Conservation (phyloP, 257 asterid genomes). For the Avicennia marina region DNA sequence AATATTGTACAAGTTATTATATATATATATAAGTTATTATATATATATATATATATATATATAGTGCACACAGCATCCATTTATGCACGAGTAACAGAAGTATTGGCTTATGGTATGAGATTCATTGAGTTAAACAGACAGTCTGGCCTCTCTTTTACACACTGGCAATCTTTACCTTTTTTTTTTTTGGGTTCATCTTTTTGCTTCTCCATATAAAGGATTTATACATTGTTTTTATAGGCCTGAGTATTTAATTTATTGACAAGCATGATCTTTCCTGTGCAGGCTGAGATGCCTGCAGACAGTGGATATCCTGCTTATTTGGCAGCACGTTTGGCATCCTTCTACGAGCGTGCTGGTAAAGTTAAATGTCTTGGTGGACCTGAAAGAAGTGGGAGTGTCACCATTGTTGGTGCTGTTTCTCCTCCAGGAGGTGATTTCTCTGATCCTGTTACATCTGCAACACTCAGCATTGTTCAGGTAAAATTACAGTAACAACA, state of each 20-base stretch:
- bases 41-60: too few species aligned
- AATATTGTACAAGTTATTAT: too few species aligned
- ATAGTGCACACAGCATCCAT: too few species aligned
- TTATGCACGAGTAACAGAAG: too few species aligned
- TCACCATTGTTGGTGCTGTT: constrained; percentile 99
- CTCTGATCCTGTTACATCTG: constrained; percentile 98
- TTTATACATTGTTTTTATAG: neutral
- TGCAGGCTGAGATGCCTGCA: constrained; percentile 99
- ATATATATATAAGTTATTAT: too few species aligned
- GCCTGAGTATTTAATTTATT: neutral
- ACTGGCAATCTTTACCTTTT: too few species aligned
- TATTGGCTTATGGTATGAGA: too few species aligned
- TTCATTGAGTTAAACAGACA: too few species aligned
- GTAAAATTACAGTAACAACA: constrained; percentile 20
- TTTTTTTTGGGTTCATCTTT: too few species aligned
- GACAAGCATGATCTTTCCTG: constrained; percentile 10
- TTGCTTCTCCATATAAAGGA: too few species aligned
- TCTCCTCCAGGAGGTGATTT: constrained; percentile 99
- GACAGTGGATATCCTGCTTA: constrained; percentile 99
- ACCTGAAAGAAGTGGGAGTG: constrained; percentile 97
- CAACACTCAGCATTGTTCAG: constrained; percentile 98
- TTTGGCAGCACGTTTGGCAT: constrained; percentile 97
- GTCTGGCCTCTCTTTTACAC: too few species aligned
- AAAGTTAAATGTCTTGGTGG: constrained; percentile 97
- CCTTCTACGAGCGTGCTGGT: constrained; percentile 99